A percentile compares a stretch with the other conserved stretches of the same genome.
phyloP scores from a whole-genome alignment of 495 filamentous ascomycete genomes.

The Talaromyces nanjingensis region DNA sequence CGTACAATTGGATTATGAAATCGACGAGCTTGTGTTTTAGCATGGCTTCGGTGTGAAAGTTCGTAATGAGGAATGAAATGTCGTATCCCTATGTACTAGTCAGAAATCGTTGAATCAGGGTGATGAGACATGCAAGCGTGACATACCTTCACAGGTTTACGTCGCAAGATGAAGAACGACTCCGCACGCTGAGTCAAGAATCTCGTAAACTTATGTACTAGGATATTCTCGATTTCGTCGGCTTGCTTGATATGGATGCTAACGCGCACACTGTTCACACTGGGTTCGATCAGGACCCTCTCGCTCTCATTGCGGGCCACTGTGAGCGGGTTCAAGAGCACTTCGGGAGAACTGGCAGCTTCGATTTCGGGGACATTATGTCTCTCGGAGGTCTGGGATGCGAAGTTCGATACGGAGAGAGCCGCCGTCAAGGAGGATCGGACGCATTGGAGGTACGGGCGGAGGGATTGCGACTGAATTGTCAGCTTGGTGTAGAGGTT shows the following conservation, averaged over 20 bases:
- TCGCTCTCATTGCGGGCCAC: constrained; percentile 94
- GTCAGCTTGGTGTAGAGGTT: background rate
- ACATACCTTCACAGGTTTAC: constrained; percentile 87
- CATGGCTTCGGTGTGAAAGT: constrained; percentile 97
- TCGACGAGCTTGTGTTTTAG: constrained; percentile 97
- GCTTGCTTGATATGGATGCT: constrained; percentile 99
- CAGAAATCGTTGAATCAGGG: background rate
- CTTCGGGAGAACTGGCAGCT: constrained; percentile 83
- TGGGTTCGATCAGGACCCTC: constrained; percentile 85
- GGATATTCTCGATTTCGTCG: constrained; percentile 95
- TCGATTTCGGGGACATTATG: constrained; percentile 99
- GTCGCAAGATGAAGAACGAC: constrained; percentile 91
- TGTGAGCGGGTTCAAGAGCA: constrained; percentile 83
- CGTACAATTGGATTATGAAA: constrained; percentile 84
- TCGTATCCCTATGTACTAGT: constrained; percentile 71
- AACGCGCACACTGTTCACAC: constrained; percentile 89
- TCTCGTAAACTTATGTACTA: constrained; percentile 96
- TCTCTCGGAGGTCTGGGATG: constrained; percentile 88
- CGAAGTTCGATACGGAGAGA: constrained; percentile 93
- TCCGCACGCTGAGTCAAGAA: constrained; percentile 95
- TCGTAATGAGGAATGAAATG: constrained; percentile 97
- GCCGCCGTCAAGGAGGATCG: constrained; percentile 90
- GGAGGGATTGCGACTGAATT: constrained; percentile 86
- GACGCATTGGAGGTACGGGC: constrained; percentile 94
- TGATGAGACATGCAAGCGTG: constrained; percentile 9